Evolutionary conservation across 176 grass and related monocot genomes (phyloP).

Genomic region (Canna indica): DNA sequence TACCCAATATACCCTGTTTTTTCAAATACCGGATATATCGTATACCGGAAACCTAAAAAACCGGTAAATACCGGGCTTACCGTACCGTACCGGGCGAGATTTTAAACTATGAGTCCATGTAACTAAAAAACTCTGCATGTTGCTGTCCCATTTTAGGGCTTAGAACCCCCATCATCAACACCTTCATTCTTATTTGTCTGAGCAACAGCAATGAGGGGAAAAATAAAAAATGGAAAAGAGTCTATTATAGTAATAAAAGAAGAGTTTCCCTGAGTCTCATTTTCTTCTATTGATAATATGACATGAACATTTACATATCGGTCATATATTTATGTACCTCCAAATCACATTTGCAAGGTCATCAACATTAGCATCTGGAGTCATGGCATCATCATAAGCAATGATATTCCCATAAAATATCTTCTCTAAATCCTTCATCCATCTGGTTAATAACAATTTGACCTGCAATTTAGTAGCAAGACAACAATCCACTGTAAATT

Average conservation of each 20-base stretch:
- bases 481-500: conserved; percentile 7
- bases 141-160: no score
- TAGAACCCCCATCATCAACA: no score
- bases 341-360: conserved; percentile 92
- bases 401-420: conserved; percentile 99
- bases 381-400: conserved; percentile 71
- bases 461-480: conserved; percentile 41
- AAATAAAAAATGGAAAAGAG: neutral
- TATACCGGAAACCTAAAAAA: no score
- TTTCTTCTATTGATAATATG: neutral
- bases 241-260: neutral
- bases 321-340: conserved; percentile 42
- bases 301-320: neutral
- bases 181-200: no score
- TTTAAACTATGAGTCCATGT: no score
- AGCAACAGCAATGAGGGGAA: no score
- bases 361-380: conserved; percentile 63
- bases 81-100: no score
- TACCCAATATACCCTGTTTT: no score
- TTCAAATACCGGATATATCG: no score
- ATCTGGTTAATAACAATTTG: conserved; percentile 83
- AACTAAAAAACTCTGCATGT: no score
- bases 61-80: no score
- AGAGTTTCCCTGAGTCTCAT: neutral
- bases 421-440: conserved; percentile 99